Conservation (phyloP, 768 basidiomycete species). For the Leucosporidium yakuticum region DNA sequence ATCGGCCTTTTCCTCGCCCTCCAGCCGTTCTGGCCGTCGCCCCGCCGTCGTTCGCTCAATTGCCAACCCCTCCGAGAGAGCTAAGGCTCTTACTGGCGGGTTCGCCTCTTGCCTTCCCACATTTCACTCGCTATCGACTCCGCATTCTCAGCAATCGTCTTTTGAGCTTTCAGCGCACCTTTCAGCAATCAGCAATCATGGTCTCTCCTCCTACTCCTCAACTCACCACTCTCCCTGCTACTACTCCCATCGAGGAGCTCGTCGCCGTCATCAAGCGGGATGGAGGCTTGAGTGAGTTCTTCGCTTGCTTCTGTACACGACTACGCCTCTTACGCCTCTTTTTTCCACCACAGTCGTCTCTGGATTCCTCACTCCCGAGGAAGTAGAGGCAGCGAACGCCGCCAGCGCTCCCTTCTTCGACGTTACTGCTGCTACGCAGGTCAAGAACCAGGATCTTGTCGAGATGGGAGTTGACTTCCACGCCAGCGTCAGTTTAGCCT, state of each 20-base stretch:
- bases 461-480: slow-evolving; percentile 3
- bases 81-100: too few relatives aligned
- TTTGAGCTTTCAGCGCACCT: too few relatives aligned
- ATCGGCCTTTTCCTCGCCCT: too few relatives aligned
- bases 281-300: neutral
- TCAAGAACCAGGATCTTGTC: neutral
- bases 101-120: too few relatives aligned
- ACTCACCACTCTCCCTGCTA: neutral
- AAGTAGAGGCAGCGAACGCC: neutral
- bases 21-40: too few relatives aligned
- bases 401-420: neutral
- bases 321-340: too few relatives aligned
- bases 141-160: too few relatives aligned
- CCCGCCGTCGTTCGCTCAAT: too few relatives aligned
- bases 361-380: neutral
- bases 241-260: neutral
- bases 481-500: neutral
- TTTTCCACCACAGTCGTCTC: neutral
- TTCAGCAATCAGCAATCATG: too few relatives aligned
- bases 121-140: too few relatives aligned
- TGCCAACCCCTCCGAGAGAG: too few relatives aligned
- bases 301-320: neutral
- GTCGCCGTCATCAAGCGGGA: slow-evolving; percentile 4
- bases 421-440: neutral
- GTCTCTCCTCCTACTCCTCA: neutral